Evolutionary conservation across 2,329 filamentous ascomycete species (phyloP).

Genomic region (Colletotrichum sp.): DNA sequence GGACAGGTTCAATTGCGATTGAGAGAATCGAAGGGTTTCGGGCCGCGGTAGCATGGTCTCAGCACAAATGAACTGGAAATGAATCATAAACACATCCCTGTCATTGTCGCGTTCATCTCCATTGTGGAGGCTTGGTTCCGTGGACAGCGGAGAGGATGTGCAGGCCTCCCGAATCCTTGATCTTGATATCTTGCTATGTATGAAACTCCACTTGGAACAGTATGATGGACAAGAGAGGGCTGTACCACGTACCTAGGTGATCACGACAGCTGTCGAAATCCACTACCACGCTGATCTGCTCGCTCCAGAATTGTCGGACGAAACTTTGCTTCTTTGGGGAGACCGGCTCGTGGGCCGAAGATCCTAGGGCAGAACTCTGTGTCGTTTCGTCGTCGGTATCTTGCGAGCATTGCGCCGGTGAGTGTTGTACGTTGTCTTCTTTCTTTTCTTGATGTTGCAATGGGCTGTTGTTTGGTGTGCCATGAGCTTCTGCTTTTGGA

Average conservation of each 20-base stretch:
- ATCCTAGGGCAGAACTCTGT: neutral
- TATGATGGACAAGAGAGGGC: constrained; percentile 24
- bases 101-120: constrained; percentile 8
- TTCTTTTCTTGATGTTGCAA: neutral
- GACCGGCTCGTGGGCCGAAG: constrained; percentile 2
- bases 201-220: neutral
- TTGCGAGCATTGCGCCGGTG: neutral
- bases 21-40: neutral
- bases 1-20: neutral
- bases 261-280: constrained; percentile 55
- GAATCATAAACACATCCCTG: neutral
- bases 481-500: neutral
- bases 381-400: neutral
- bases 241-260: constrained; percentile 51
- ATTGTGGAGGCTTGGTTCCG: neutral
- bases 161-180: neutral
- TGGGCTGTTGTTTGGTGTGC: neutral
- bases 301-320: constrained; percentile 45
- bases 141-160: neutral
- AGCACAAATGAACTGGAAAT: neutral
- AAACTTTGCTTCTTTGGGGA: neutral
- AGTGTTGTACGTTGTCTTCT: neutral
- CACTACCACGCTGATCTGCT: constrained; percentile 53
- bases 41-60: neutral
- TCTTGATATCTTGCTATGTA: neutral